Conservation (phyloP, 2,329 filamentous ascomycete species). For the Fusarium lyarnte region DNA sequence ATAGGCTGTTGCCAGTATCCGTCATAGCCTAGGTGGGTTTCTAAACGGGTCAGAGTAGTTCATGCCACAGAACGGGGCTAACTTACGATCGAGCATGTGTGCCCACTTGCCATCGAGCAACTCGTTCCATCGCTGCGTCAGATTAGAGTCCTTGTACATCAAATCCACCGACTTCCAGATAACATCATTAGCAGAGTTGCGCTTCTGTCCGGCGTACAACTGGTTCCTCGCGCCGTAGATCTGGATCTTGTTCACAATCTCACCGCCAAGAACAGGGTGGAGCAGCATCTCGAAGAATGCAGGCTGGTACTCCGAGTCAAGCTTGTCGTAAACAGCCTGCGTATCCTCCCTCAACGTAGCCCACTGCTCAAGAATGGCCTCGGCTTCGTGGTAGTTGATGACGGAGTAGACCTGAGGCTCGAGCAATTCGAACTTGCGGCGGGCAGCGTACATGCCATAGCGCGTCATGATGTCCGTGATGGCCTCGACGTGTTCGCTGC, state of each 20-base stretch:
- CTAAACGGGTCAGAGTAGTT: slow-evolving; percentile 20
- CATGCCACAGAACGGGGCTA: no score
- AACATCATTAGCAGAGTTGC: slow-evolving; percentile 62
- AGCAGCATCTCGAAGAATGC: slow-evolving; percentile 70
- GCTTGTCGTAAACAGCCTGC: slow-evolving; percentile 54
- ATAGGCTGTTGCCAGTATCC: slow-evolving; percentile 75
- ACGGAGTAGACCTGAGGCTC: slow-evolving; percentile 65
- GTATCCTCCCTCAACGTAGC: slow-evolving; percentile 56
- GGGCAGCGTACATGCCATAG: slow-evolving; percentile 62
- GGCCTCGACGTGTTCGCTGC: slow-evolving; percentile 52
- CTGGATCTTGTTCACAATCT: slow-evolving; percentile 61
- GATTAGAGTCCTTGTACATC: slow-evolving; percentile 31
- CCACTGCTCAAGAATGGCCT: slow-evolving; percentile 64
- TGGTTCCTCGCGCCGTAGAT: slow-evolving; percentile 60
- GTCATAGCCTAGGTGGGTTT: slow-evolving; percentile 65
- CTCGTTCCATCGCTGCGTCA: slow-evolving; percentile 34
- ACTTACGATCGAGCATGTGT: slow-evolving; percentile 30
- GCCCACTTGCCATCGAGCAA: slow-evolving; percentile 31
- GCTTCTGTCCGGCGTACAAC: slow-evolving; percentile 63
- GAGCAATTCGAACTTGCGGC: slow-evolving; percentile 69
- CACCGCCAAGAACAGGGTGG: slow-evolving; percentile 67
- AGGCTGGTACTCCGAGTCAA: slow-evolving; percentile 56
- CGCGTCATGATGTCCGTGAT: slow-evolving; percentile 58
- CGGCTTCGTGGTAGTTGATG: slow-evolving; percentile 69
- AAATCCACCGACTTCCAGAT: slow-evolving; percentile 31